A percentile compares a stretch with the other conserved stretches of the same genome.
Conservation (phyloP, 2,329 filamentous ascomycete genomes). For the Aspergillus brasiliensis region DNA sequence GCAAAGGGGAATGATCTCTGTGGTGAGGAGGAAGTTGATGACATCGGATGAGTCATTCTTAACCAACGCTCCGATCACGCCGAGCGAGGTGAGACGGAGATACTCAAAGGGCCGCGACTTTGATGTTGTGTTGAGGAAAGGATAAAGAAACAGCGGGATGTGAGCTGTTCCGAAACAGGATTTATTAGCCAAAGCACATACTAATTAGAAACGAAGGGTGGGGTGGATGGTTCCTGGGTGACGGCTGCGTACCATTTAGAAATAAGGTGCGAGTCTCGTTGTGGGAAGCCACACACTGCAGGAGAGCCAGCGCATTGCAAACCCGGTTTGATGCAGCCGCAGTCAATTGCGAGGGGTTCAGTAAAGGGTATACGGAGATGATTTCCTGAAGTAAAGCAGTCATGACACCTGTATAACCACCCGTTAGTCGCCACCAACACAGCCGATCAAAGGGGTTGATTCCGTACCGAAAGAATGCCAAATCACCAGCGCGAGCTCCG, state of each 20-base stretch:
- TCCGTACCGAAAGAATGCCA: conserved; percentile 96
- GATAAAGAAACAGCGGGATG: conserved; percentile 95
- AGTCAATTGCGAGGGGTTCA: conserved; percentile 95
- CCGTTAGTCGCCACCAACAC: conserved; percentile 9
- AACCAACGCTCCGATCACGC: conserved; percentile 93
- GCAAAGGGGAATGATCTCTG: conserved; percentile 96
- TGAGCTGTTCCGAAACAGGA: conserved; percentile 65
- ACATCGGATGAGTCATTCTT: conserved; percentile 99
- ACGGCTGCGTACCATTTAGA: conserved; percentile 70
- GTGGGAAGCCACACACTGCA: conserved; percentile 97
- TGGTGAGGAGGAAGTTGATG: conserved; percentile 97
- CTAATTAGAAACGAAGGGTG: neutral
- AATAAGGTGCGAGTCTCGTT: conserved; percentile 94
- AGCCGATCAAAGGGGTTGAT: conserved; percentile 3
- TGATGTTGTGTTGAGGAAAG: conserved; percentile 97
- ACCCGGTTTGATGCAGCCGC: conserved; percentile 97
- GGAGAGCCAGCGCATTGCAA: conserved; percentile 91
- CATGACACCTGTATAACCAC: conserved; percentile 75
- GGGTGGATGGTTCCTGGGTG: conserved; percentile 7
- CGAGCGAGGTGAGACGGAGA: conserved; percentile 88
- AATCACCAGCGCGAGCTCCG: conserved; percentile 90
- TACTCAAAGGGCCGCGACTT: conserved; percentile 98
- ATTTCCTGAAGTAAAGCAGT: conserved; percentile 96
- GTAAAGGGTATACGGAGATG: conserved; percentile 94
- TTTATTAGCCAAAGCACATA: conserved; percentile 8